These are phyloP conservation scores for Sarocladium kiliense DNA, from an alignment of 2,329 filamentous ascomycete species.

Conservation along the genomic window DNA sequence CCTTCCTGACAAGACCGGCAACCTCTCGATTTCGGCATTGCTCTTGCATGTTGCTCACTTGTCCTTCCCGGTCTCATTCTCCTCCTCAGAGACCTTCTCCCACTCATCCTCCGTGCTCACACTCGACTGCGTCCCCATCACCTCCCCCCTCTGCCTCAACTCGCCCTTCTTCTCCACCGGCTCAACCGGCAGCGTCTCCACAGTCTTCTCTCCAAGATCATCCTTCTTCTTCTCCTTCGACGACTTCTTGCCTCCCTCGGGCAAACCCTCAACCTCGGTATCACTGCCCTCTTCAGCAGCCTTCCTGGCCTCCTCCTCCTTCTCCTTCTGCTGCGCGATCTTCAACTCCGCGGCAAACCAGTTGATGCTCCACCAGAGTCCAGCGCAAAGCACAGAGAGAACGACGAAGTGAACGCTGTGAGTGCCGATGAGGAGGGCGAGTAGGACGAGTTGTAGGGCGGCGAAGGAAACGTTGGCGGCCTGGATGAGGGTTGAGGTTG, in stretches of 20 bases:
- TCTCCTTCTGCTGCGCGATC: slow-evolving; percentile 36
- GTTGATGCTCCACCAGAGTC: slow-evolving; percentile 91
- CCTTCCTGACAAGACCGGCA: no score
- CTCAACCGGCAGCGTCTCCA: slow-evolving; percentile 27
- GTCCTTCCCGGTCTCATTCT: slow-evolving; percentile 57
- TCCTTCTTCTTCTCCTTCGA: neutral
- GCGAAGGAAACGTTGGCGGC: slow-evolving; percentile 90
- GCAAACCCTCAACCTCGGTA: slow-evolving; percentile 37
- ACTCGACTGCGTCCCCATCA: slow-evolving; percentile 38
- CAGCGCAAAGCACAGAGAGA: slow-evolving; percentile 71
- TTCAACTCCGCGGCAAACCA: slow-evolving; percentile 78
- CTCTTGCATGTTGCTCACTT: slow-evolving; percentile 28
- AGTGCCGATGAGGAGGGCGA: slow-evolving; percentile 71
- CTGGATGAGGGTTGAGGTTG: slow-evolving; percentile 79
- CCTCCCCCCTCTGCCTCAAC: slow-evolving; percentile 42
- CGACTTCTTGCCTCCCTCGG: neutral
- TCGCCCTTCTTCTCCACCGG: slow-evolving; percentile 35
- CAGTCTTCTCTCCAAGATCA: slow-evolving; percentile 3
- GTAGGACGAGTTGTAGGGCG: slow-evolving; percentile 73
- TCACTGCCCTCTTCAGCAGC: slow-evolving; percentile 33
- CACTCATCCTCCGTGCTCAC: slow-evolving; percentile 91
- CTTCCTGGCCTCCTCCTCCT: slow-evolving; percentile 26
- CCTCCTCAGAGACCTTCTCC: slow-evolving; percentile 84
- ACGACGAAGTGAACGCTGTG: slow-evolving; percentile 85
- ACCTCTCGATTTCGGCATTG: no score